Evolutionary conservation across 345 rosid species (phyloP).

Genomic region (Camelina laxa): DNA sequence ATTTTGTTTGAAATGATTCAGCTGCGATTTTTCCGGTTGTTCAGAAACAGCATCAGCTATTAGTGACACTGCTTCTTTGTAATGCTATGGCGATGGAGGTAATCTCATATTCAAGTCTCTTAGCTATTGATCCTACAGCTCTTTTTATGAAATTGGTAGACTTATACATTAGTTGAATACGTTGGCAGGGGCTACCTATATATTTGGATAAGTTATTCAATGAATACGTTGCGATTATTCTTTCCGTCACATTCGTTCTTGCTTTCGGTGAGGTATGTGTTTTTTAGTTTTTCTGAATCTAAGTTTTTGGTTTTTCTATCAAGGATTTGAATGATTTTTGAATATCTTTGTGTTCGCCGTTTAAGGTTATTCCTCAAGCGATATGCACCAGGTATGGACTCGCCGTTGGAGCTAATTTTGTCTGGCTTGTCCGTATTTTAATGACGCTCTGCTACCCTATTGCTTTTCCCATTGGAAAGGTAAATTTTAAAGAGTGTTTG

Average conservation of each 20-base stretch:
- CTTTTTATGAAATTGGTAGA: too few relatives aligned
- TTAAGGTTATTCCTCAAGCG: conserved; percentile 96
- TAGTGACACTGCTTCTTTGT: conserved; percentile 87
- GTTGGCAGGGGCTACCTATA: conserved; percentile 87
- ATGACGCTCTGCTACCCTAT: conserved; percentile 87
- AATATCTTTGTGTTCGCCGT: not conserved
- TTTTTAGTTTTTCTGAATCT: not conserved
- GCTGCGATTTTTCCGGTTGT: conserved; percentile 89
- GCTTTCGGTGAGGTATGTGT: conserved; percentile 80
- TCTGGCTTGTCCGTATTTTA: conserved; percentile 81
- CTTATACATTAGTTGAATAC: not conserved
- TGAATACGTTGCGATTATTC: conserved; percentile 82
- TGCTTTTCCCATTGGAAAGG: conserved; percentile 94
- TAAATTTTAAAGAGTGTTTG: conserved; percentile 26
- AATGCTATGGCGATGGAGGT: conserved; percentile 98
- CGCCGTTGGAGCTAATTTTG: conserved; percentile 89
- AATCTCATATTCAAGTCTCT: conserved; percentile 16
- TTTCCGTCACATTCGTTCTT: conserved; percentile 91
- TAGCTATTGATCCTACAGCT: not conserved
- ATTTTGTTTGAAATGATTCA: conserved; percentile 19
- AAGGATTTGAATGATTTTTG: not conserved
- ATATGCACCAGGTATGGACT: conserved; percentile 93
- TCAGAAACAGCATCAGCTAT: conserved; percentile 94
- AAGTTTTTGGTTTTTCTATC: not conserved
- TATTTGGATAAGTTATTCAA: conserved; percentile 91